A percentile compares a stretch with the other conserved stretches of the same genome.
These are phyloP conservation scores for Ophiosphaerella herpotricha DNA, from an alignment of 2,329 filamentous ascomycete genomes.

Conservation along the genomic window DNA sequence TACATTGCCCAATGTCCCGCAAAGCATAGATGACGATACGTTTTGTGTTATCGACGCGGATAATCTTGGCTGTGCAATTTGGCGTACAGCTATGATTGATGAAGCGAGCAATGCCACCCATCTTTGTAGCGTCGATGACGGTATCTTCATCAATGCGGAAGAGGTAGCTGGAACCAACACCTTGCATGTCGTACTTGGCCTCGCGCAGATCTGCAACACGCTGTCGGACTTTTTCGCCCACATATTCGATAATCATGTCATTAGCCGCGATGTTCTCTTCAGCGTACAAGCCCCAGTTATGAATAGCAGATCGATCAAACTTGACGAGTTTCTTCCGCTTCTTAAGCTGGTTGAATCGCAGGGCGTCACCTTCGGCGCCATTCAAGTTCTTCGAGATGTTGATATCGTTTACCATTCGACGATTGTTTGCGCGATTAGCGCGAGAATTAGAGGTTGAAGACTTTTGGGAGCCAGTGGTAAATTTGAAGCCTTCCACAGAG, in stretches of 20 bases:
- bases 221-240: conserved; percentile 95
- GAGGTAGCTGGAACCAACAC: conserved; percentile 94
- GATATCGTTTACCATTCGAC: conserved; percentile 89
- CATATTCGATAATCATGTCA: conserved; percentile 99
- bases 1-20: conserved; percentile 92
- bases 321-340: conserved; percentile 99
- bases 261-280: conserved; percentile 97
- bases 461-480: conserved; percentile 72
- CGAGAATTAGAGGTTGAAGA: conserved; percentile 87
- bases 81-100: conserved; percentile 99
- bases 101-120: conserved; percentile 95
- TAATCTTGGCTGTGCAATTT: conserved; percentile 99
- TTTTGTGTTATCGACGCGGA: conserved; percentile 97
- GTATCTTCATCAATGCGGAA: conserved; percentile 98
- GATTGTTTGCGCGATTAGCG: conserved; percentile 93
- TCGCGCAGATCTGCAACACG: conserved; percentile 97
- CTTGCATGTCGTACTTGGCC: conserved; percentile 88
- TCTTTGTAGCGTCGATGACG: conserved; percentile 97
- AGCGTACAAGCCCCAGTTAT: conserved; percentile 97
- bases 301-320: conserved; percentile 95
- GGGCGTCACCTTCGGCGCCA: conserved; percentile 78
- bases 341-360: conserved; percentile 98
- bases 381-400: conserved; percentile 84
- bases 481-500: conserved; percentile 55
- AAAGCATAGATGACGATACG: conserved; percentile 98